Percentiles rank a stretch among this genome's conserved stretches.
Conservation (phyloP, 331 rosid genomes). For the Quercus tomentella region DNA sequence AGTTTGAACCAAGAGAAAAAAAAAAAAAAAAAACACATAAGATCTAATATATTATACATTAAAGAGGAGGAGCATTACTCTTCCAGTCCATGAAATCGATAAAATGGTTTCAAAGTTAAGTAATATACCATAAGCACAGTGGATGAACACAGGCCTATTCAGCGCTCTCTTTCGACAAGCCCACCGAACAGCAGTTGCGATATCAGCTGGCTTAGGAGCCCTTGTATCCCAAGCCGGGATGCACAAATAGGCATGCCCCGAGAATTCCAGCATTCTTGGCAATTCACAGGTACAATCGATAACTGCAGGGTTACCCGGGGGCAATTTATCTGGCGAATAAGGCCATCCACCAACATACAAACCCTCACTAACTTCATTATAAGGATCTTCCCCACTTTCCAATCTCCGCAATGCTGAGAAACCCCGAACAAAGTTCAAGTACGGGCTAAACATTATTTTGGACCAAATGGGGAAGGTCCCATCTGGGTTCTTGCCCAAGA, state of each 20-base stretch:
- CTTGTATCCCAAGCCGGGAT: constrained; percentile 92
- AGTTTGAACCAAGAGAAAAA: too few relatives aligned
- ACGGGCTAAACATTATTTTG: constrained; percentile 62
- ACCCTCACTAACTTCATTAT: constrained; percentile 48
- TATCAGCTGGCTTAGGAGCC: constrained; percentile 60
- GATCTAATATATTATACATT: background rate
- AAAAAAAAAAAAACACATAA: too few relatives aligned
- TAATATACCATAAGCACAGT: constrained; percentile 78
- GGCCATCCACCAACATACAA: constrained; percentile 95
- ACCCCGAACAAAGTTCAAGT: constrained; percentile 59
- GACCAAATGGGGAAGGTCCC: constrained; percentile 75
- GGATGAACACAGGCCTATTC: constrained; percentile 68
- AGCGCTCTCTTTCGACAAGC: constrained; percentile 60
- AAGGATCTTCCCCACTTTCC: constrained; percentile 58
- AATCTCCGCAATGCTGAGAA: constrained; percentile 60
- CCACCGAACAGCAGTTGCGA: constrained; percentile 81
- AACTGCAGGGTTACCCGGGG: constrained; percentile 77
- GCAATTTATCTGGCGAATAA: constrained; percentile 54
- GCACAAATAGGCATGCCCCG: constrained; percentile 53
- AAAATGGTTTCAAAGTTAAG: background rate
- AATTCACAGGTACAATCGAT: constrained; percentile 90
- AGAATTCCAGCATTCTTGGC: constrained; percentile 48
- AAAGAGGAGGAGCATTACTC: background rate
- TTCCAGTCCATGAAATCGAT: background rate
- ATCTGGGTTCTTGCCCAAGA: constrained; percentile 63